Evolutionary conservation across 2,329 filamentous ascomycete species (phyloP).

Genomic region (Fusarium vanettenii): DNA sequence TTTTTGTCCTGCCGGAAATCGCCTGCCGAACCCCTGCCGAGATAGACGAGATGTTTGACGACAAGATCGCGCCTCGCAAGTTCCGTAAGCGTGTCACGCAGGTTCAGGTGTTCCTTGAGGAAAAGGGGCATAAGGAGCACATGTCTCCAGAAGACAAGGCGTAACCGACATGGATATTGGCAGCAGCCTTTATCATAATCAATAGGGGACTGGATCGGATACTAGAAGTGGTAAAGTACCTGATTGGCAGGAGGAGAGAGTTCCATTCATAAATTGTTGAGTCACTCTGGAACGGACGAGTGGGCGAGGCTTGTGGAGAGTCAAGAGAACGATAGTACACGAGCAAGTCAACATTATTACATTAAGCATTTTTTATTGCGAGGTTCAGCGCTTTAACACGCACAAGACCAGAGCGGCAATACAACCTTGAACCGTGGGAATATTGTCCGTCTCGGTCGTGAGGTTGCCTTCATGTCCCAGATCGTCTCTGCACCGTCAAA

Average conservation of each 20-base stretch:
- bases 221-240: not conserved
- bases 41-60: conserved; percentile 19
- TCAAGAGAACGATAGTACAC: not conserved
- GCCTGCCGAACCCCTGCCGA: conserved; percentile 63
- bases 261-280: not conserved
- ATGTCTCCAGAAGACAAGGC: not conserved
- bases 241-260: not conserved
- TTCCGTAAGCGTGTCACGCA: conserved; percentile 12
- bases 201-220: not conserved
- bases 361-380: not conserved
- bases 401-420: not conserved
- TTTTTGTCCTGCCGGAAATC: conserved; percentile 84
- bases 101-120: conserved; percentile 14
- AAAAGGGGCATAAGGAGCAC: not conserved
- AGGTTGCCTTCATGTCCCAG: not conserved
- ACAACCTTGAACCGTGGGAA: not conserved
- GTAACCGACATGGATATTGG: not conserved
- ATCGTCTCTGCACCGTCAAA: not conserved
- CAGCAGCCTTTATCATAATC: not conserved
- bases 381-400: not conserved
- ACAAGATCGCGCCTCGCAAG: conserved; percentile 3
- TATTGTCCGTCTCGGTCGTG: not conserved
- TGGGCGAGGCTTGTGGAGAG: not conserved
- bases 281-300: not conserved
- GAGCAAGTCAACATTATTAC: not conserved